Percentiles rank a stretch among this genome's conserved stretches.
Conservation (phyloP, 2,329 filamentous ascomycete genomes). For the Talaromyces sp. region DNA sequence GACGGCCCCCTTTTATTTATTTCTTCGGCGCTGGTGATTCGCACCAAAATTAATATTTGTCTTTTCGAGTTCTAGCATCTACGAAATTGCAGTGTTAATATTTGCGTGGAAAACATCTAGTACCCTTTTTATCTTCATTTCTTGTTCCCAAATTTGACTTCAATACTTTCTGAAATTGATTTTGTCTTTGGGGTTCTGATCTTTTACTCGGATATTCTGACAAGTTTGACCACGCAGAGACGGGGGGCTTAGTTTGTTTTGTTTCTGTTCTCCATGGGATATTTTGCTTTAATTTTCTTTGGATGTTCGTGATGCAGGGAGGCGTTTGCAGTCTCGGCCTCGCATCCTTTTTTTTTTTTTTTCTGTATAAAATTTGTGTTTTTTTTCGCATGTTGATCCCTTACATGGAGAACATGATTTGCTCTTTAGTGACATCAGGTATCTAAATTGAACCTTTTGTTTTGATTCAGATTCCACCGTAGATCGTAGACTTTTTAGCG, state of each 20-base stretch:
- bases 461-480: background rate
- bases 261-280: background rate
- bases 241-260: background rate
- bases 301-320: background rate
- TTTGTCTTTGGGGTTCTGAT: no score
- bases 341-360: background rate
- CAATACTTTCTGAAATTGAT: no score
- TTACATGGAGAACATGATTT: background rate
- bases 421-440: constrained; percentile 1
- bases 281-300: background rate
- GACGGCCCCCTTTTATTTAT: background rate
- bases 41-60: background rate
- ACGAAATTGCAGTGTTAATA: background rate
- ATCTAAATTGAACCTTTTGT: background rate
- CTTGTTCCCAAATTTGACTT: background rate
- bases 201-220: no score
- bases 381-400: background rate
- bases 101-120: background rate
- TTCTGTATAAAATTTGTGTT: background rate
- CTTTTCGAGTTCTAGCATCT: background rate
- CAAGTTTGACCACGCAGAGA: background rate
- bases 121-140: background rate
- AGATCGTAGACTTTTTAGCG: background rate
- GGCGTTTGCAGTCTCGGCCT: no score
- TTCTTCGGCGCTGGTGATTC: background rate